These are phyloP conservation scores for Leptomonas seymouri DNA, from an alignment of 208 protist species.

Conservation along the genomic window DNA sequence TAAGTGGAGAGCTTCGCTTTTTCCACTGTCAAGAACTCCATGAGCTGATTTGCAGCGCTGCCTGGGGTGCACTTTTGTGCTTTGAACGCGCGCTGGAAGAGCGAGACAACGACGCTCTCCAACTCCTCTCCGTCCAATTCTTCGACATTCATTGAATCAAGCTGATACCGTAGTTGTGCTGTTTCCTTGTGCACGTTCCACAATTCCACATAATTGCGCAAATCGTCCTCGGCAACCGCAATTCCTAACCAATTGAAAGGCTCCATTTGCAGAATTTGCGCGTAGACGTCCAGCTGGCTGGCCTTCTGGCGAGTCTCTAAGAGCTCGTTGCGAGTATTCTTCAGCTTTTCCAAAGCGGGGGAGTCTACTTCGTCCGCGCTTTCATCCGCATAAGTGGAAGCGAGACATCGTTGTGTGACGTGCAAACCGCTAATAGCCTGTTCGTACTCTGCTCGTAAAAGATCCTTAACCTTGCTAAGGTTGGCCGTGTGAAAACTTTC, in stretches of 20 bases:
- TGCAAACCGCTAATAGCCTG: conserved; percentile 31
- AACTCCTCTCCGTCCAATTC: conserved; percentile 73
- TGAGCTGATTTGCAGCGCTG: conserved; percentile 59
- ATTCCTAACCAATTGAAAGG: conserved; percentile 77
- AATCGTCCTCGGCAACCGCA: conserved; percentile 54
- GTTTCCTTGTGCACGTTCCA: conserved; percentile 70
- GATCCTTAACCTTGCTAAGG: conserved; percentile 34
- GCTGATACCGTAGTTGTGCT: conserved; percentile 57
- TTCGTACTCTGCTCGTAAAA: conserved; percentile 37
- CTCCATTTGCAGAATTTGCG: conserved; percentile 65
- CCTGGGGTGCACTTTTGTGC: conserved; percentile 68
- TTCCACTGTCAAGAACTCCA: conserved; percentile 70
- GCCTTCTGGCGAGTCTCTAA: conserved; percentile 34
- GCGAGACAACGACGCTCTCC: conserved; percentile 63
- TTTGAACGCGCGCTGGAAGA: conserved; percentile 69
- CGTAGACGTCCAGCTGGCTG: conserved; percentile 65
- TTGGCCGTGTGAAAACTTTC: conserved; percentile 42
- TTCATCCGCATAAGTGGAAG: conserved; percentile 39
- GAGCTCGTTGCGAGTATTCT: conserved; percentile 41
- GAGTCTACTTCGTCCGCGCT: conserved; percentile 45
- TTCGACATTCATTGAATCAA: conserved; percentile 42
- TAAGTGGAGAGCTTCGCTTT: conserved; percentile 74
- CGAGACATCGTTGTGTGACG: conserved; percentile 38
- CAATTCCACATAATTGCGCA: conserved; percentile 77
- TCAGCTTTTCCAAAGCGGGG: conserved; percentile 52